phyloP scores from a whole-genome alignment of 371 early-diverging fungal genomes.

The Globomyces sp. region DNA sequence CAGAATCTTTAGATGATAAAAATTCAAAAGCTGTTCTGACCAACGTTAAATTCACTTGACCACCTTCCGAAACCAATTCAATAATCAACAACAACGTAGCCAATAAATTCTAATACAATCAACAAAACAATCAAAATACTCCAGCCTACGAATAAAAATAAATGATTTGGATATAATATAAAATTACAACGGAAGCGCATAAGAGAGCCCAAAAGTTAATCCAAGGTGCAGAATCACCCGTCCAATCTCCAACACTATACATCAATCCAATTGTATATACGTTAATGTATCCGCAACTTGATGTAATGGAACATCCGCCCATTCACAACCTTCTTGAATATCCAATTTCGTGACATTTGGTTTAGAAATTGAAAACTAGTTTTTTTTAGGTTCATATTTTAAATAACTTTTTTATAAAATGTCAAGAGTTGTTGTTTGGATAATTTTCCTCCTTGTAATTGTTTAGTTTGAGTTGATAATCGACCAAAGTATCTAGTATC shows the following conservation, averaged over 20 bases:
- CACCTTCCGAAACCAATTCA: constrained; percentile 17
- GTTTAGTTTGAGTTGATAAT: constrained; percentile 35
- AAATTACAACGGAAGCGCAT: constrained; percentile 40
- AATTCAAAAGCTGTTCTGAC: constrained; percentile 12
- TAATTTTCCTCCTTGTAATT: constrained; percentile 27
- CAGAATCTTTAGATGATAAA: constrained; percentile 8
- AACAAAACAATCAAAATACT: too few relatives aligned
- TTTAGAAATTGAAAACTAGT: constrained; percentile 4
- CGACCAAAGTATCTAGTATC: constrained; percentile 40
- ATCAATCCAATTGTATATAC: constrained; percentile 14
- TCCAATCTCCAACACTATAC: constrained; percentile 26
- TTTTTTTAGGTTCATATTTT: neutral
- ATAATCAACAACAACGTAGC: constrained; percentile 38
- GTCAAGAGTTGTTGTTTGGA: constrained; percentile 46
- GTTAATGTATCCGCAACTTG: constrained; percentile 38
- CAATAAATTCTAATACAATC: constrained; percentile 31
- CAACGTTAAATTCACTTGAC: neutral
- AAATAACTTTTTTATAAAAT: constrained; percentile 41
- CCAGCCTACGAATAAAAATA: too few relatives aligned
- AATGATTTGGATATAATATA: constrained; percentile 3
- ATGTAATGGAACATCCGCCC: constrained; percentile 23
- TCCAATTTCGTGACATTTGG: constrained; percentile 31
- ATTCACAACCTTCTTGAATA: constrained; percentile 38
- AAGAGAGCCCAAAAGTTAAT: constrained; percentile 48
- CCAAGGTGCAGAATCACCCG: constrained; percentile 42